Base-by-base conservation (phyloP, 257 asterid genomes). In the Solanum dulcamara region DNA sequence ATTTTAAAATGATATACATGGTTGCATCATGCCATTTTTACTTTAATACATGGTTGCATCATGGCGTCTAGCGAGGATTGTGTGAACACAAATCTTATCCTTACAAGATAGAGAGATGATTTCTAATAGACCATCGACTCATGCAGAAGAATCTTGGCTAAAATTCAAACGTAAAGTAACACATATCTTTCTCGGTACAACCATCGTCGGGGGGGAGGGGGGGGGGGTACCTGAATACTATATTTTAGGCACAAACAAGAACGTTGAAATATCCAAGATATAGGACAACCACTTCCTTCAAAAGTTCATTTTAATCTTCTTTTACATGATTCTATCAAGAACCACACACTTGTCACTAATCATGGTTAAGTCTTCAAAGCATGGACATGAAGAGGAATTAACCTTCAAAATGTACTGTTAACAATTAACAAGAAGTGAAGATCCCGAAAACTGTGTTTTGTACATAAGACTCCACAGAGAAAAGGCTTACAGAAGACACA, bases 371-470 rank as follows among this genome's bases (percentile, higher is more conserved):
- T 74, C 75, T 74, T 74, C 57, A 42, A 38, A 74, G 32, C 85
- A 74, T 50, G 42, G 35, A 50, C 22, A 66, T 82, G 79, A 85
- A 74, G 44, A 62, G 20, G 14, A 46, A 46, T 7, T 32, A 72
- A 51, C 80, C 70, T 83, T 62, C 75, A 82, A 59, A 82, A 72
- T 68, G 66, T 57, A 50, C 86, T 50, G n/a, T 67, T 24, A 82
- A 85, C 75, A 46, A 79, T 68, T 26, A 83, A 86, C 72, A 46
- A 77, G 11, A 53, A 75, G 82, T 42, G 35, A 81, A 85, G 72
- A 77, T 60, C 85, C 87, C 30, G 85, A 22, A 81, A 32, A 40
- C 81, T 24, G 35, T 81, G 75, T 74, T 74, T 82, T 87, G 87
- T 85, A 87, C 85, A 88, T 83, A 85, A 40, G 51, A 74, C 70